A percentile compares a stretch with the other conserved stretches of the same genome.
Evolutionary conservation across 345 rosid genomes (phyloP).

Genomic region (Toxicodendron radicans): DNA sequence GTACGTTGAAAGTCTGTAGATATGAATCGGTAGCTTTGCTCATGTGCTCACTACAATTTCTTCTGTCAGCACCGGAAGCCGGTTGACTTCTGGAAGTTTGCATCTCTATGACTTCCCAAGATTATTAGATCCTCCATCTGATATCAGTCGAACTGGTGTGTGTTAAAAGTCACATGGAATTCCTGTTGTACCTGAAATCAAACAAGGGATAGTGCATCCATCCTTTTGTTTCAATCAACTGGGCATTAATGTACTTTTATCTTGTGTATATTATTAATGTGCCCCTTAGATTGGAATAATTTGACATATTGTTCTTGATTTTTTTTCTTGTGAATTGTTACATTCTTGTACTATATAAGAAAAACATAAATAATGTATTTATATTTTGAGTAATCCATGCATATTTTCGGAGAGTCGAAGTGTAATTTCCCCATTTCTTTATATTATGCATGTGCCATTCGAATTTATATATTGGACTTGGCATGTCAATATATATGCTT

Average conservation of each 20-base stretch:
- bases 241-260: background rate
- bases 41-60: conserved; percentile 1
- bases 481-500: too few relatives aligned
- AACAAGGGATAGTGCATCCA: background rate
- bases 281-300: background rate
- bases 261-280: too few relatives aligned
- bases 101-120: background rate
- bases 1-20: background rate
- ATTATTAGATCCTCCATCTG: too few relatives aligned
- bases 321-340: too few relatives aligned
- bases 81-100: conserved; percentile 54
- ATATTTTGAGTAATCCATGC: background rate
- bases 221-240: background rate
- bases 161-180: too few relatives aligned
- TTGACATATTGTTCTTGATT: too few relatives aligned
- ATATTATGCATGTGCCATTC: background rate
- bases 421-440: background rate
- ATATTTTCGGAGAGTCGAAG: too few relatives aligned
- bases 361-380: too few relatives aligned
- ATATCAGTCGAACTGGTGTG: too few relatives aligned
- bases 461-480: background rate
- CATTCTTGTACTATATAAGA: background rate
- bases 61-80: conserved; percentile 55
- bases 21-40: background rate
- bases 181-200: background rate